Base-by-base conservation (phyloP, 441 rosid genomes). In the Populus trichocarpa region DNA sequence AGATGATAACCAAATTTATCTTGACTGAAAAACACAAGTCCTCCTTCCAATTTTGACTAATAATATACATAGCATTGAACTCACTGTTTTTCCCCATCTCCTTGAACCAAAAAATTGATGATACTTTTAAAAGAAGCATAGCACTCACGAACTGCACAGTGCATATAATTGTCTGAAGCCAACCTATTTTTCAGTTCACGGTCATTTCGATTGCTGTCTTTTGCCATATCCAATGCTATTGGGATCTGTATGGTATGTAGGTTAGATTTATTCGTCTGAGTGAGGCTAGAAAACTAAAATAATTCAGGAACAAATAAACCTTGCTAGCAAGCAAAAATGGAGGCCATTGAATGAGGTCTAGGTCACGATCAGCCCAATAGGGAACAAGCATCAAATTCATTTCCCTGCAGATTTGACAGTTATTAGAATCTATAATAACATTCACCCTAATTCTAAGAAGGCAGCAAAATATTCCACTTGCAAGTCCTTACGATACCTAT, bases 321-420 rank as follows among this genome's bases (percentile, higher is more conserved):
- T 91, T 97, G 97, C 99, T 97, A 69, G 99, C 99, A 75, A 97
- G 89, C 85, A 97, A 85, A 86, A 97, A 97, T 12, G 99, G 99
- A 82, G 99, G 99, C 99, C 99, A 97, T 79, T 97, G 99, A 76
- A 87, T 93, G 70, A 91, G 91, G 38, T 87, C 90, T 84, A 97
- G 84, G 81, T 91, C 98, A 82, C 92, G 99, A 81, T 97, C 98
- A 75, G 99, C 99, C 97, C 98, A 97, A 87, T 97, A 97, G 70
- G 99, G 99, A 86, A 97, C 99, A 85, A 97, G 98, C 86, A 97
- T 87, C 81, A 97, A 83, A 82, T 95, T 84, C 98, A 89, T 97
- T 88, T 97, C 99, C 94, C 99, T 97, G 85, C 79, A 82, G 74
- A 80, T 38, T 33, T 65, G 33, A 77, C 13, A 66, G 22, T 16